Evolutionary conservation across 352 stramenopile genomes (phyloP), one percentile per base, ranked within the genome.

Genomic region (Pythium sp.): DNA sequence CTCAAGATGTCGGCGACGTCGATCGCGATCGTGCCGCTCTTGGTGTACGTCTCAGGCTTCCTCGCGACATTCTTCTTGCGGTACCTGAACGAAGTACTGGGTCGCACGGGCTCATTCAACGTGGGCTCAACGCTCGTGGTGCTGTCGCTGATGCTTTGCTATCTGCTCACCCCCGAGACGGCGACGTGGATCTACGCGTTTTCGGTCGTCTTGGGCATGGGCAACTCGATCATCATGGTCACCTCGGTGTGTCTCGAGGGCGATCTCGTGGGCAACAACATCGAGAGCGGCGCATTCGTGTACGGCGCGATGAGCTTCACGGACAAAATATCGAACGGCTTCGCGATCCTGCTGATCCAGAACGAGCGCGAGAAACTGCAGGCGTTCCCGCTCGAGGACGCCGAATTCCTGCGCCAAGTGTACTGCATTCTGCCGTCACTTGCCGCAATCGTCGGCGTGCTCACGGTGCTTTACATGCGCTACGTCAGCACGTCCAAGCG

Each of bases 211-310:
- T 68, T 95, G 30, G 88, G 88, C 20, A 90, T 93, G 77, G 88
- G 88, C 57, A 93, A 94, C 70, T 93, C 86, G 4, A 91, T 93
- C 60, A 90, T 95, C 58, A 95, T 95, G 88, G 88, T 95, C 36
- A 93, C 86, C 12, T 92, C 83, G 0, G 88, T 95, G 49, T 94
- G 84, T 62, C 66, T 94, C 12, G 89, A 93, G 65, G 88, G 85
- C 49, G 88, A 94, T 59, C 69, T 95, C 3, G 86, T 95, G 1
- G 88, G 88, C 18, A 90, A 89, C 71, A 89, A 92, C 65, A 75
- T 90, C 46, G 88, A 94, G 67, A 93, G 83, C 55, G 88, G 88
- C 38, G 88, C 88, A 15, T 95, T 95, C 54, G 88, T 95, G 32
- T 95, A 93, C 72, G 88, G 88, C 28, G 82, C 86, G 9, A 93